Percentiles rank a stretch among this genome's conserved stretches.
phyloP scores from a whole-genome alignment of 768 basidiomycete species.

The Boletus patriciae region DNA sequence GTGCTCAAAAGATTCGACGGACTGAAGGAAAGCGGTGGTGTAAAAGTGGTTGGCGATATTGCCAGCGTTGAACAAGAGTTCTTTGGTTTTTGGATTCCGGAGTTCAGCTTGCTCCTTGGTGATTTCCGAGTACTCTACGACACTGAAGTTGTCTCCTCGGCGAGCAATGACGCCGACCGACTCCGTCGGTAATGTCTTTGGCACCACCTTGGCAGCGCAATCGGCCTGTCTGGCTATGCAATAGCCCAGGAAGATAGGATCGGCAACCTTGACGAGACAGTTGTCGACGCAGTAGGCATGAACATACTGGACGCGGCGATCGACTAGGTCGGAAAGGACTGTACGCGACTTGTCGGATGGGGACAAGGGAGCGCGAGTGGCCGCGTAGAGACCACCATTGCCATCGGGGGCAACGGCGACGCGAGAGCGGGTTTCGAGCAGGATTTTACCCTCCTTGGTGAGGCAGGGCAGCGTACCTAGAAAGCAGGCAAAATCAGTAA shows the following conservation, averaged over 20 bases:
- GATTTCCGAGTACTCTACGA: constrained; percentile 98
- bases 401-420: constrained; percentile 97
- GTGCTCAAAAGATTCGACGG: constrained; percentile 78
- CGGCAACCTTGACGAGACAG: constrained; percentile 95
- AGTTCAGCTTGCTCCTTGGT: constrained; percentile 81
- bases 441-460: constrained; percentile 88
- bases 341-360: constrained; percentile 57
- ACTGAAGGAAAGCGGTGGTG: constrained; percentile 78
- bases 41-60: constrained; percentile 99
- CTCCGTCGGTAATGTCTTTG: constrained; percentile 82
- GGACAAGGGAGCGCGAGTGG: constrained; percentile 76
- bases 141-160: constrained; percentile 80
- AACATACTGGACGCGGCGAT: constrained; percentile 79
- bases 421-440: constrained; percentile 75
- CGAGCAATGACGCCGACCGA: constrained; percentile 93
- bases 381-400: constrained; percentile 96
- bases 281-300: constrained; percentile 99
- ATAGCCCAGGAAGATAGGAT: constrained; percentile 96
- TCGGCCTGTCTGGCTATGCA: constrained; percentile 86
- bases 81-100: constrained; percentile 64
- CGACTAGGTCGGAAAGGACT: constrained; percentile 79
- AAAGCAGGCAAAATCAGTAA: constrained; percentile 1
- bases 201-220: constrained; percentile 95
- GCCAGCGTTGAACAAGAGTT: constrained; percentile 87
- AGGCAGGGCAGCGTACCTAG: constrained; percentile 94